phyloP scores from a whole-genome alignment of 192 early-diverging fungal genomes.

The Glomus cerebriforme region DNA sequence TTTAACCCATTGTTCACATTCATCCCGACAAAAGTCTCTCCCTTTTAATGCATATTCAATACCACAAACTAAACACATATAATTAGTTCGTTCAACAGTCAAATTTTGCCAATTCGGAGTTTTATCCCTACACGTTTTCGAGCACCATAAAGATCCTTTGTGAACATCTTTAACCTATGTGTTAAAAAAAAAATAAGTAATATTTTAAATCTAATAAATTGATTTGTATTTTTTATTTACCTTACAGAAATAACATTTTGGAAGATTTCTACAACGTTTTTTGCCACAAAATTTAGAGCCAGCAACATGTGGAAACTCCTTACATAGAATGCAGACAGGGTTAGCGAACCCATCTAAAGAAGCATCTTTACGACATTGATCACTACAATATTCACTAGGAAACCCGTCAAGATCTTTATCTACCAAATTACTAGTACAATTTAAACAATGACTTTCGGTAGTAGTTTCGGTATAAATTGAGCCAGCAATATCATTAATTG shows the following conservation, averaged over 20 bases:
- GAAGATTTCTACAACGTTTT: slow-evolving; percentile 7
- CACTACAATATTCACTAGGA: slow-evolving; percentile 14
- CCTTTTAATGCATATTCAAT: slow-evolving; percentile 1
- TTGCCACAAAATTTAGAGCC: slow-evolving; percentile 17
- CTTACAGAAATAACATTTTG: slow-evolving; percentile 16
- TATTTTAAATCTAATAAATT: too few relatives aligned
- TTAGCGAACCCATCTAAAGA: not conserved
- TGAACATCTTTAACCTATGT: not conserved
- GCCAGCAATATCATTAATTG: not conserved
- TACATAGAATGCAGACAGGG: slow-evolving; percentile 5
- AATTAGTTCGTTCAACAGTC: not conserved
- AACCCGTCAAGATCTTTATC: slow-evolving; percentile 14
- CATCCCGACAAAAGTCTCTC: slow-evolving; percentile 4
- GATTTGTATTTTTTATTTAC: not conserved
- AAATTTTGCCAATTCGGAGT: slow-evolving; percentile 13
- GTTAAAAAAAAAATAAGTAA: not conserved
- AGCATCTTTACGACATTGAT: slow-evolving; percentile 12
- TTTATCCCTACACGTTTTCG: not conserved
- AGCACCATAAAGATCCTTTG: slow-evolving; percentile 4
- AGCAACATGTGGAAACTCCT: not conserved
- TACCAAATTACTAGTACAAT: not conserved
- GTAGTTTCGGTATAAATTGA: too few relatives aligned
- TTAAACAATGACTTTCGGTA: not conserved
- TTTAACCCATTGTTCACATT: not conserved
- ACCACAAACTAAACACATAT: not conserved